A percentile compares a stretch with the other conserved stretches of the same genome.
These are phyloP conservation scores for Calvatia gigantea DNA, from an alignment of 768 basidiomycete genomes.

Conservation along the genomic window DNA sequence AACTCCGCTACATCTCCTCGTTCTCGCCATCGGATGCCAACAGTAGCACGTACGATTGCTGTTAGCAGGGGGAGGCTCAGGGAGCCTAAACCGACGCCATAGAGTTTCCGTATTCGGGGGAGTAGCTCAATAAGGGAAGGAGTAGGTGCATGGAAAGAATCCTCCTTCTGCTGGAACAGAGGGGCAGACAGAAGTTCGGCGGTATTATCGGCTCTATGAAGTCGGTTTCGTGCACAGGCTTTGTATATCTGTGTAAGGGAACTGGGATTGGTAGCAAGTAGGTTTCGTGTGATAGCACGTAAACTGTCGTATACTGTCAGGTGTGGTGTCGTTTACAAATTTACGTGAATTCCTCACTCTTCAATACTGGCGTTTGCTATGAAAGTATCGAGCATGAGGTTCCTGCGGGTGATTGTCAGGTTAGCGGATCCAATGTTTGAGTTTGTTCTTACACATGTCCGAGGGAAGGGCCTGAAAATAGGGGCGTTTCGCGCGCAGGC, in stretches of 20 bases:
- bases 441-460: constrained; percentile 61
- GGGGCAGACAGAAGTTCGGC: constrained; percentile 33
- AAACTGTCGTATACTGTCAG: constrained; percentile 41
- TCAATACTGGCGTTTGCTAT: constrained; percentile 73
- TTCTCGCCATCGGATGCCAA: constrained; percentile 60
- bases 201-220: constrained; percentile 47
- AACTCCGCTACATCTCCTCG: constrained; percentile 54
- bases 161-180: constrained; percentile 44
- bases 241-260: constrained; percentile 60
- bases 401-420: constrained; percentile 35
- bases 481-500: constrained; percentile 48
- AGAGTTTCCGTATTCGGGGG: constrained; percentile 62
- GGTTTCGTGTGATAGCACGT: constrained; percentile 64
- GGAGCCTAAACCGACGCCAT: constrained; percentile 78
- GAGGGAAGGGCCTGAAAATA: constrained; percentile 42
- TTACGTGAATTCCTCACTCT: constrained; percentile 49
- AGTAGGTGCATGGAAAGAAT: constrained; percentile 42
- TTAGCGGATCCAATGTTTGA: neutral
- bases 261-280: constrained; percentile 72
- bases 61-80: constrained; percentile 55
- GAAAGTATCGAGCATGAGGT: constrained; percentile 77
- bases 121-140: constrained; percentile 50
- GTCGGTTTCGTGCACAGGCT: constrained; percentile 55
- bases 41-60: constrained; percentile 55
- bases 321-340: neutral